phyloP scores from a whole-genome alignment of 441 rosid genomes.

The Euphorbia schlechtendalii region DNA sequence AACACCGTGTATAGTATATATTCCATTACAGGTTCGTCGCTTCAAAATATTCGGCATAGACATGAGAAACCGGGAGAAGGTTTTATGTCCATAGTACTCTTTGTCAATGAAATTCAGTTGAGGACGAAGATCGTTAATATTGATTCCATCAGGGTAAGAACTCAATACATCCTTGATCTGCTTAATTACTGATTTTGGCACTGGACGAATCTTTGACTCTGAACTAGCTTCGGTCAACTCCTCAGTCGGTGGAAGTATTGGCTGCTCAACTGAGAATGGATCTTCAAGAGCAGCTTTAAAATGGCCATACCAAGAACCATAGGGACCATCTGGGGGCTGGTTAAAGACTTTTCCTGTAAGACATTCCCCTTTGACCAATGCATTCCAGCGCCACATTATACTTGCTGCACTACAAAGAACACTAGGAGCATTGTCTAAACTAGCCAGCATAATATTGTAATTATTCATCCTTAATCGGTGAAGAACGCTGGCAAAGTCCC shows the following conservation, averaged over 20 bases:
- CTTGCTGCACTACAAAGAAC: conserved; percentile 85
- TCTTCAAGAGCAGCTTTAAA: conserved; percentile 58
- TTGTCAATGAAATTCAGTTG: conserved; percentile 49
- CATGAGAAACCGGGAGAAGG: conserved; percentile 48
- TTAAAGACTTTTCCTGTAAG: conserved; percentile 53
- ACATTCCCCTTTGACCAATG: conserved; percentile 42
- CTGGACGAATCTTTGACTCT: conserved; percentile 24
- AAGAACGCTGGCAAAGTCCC: conserved; percentile 54
- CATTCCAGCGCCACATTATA: conserved; percentile 80
- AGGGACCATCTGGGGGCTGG: conserved; percentile 91
- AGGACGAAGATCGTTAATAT: conserved; percentile 38
- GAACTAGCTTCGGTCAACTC: conserved; percentile 30
- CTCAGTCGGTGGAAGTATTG: conserved; percentile 18
- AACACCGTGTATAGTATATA: conserved; percentile 25
- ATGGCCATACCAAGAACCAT: conserved; percentile 87
- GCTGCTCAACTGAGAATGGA: conserved; percentile 42
- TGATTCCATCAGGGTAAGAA: conserved; percentile 47
- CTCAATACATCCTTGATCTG: conserved; percentile 44
- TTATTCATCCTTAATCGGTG: conserved; percentile 81
- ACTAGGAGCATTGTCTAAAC: conserved; percentile 32
- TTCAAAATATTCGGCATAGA: conserved; percentile 57
- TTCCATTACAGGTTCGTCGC: conserved; percentile 41
- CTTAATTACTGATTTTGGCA: conserved; percentile 45
- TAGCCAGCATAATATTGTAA: conserved; percentile 81
- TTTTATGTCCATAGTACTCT: conserved; percentile 54